A percentile compares a stretch with the other conserved stretches of the same genome.
Conservation (phyloP, 768 basidiomycete species). For the Termitomyces sp. region DNA sequence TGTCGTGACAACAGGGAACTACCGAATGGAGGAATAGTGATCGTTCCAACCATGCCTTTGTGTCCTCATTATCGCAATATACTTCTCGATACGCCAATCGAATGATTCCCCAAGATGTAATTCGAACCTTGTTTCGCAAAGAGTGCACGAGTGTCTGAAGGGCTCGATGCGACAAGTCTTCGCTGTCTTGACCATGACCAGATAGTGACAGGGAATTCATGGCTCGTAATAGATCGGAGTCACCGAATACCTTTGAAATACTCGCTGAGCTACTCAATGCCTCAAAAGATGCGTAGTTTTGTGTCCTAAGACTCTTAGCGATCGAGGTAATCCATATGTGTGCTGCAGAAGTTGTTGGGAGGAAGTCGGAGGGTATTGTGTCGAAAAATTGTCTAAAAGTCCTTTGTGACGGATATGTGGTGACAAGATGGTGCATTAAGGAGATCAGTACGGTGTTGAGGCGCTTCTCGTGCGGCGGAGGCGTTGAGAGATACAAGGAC, state of each 20-base stretch:
- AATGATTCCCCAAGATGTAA: constrained; percentile 54
- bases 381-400: constrained; percentile 43
- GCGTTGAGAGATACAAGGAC: constrained; percentile 32
- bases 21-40: constrained; percentile 41
- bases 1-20: constrained; percentile 19
- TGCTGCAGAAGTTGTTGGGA: constrained; percentile 30
- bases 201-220: constrained; percentile 14
- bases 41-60: constrained; percentile 41
- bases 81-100: constrained; percentile 64
- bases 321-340: constrained; percentile 50
- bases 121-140: constrained; percentile 46
- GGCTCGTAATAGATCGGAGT: constrained; percentile 1
- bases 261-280: constrained; percentile 29
- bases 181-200: background rate
- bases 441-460: constrained; percentile 38
- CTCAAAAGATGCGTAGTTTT: constrained; percentile 52
- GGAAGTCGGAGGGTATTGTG: constrained; percentile 33
- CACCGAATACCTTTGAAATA: constrained; percentile 18
- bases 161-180: constrained; percentile 31
- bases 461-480: constrained; percentile 18
- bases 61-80: constrained; percentile 33
- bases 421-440: constrained; percentile 53
- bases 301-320: constrained; percentile 44
- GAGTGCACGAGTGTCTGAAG: constrained; percentile 38
- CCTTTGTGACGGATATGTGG: constrained; percentile 61